phyloP scores from a whole-genome alignment of 2,329 filamentous ascomycete genomes.

The Hymenoscyphus repandus region DNA sequence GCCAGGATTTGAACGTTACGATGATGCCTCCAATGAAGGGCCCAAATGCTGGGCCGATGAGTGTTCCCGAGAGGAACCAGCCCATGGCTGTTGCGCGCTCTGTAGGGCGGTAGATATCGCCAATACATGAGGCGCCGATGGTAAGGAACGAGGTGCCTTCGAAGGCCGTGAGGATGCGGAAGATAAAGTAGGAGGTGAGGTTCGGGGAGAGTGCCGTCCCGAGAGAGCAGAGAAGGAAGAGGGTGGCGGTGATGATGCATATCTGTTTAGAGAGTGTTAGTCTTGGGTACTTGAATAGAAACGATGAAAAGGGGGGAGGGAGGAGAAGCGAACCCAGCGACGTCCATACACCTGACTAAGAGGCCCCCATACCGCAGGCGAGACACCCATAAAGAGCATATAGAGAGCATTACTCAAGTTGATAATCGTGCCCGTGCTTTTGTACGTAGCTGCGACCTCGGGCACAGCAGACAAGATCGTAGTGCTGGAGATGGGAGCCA shows the following conservation, averaged over 20 bases:
- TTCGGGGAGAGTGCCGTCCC: slow-evolving; percentile 69
- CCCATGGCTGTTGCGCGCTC: slow-evolving; percentile 68
- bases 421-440: slow-evolving; percentile 63
- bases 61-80: slow-evolving; percentile 66
- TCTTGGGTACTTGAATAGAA: background rate
- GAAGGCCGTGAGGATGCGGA: slow-evolving; percentile 69
- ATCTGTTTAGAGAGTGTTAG: slow-evolving; percentile 35
- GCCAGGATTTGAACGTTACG: slow-evolving; percentile 68
- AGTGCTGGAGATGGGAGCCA: slow-evolving; percentile 71
- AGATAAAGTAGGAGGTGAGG: slow-evolving; percentile 65
- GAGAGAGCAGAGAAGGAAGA: slow-evolving; percentile 66
- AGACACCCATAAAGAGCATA: slow-evolving; percentile 67
- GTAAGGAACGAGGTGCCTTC: slow-evolving; percentile 71
- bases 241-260: slow-evolving; percentile 51
- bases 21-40: slow-evolving; percentile 68
- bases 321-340: slow-evolving; percentile 41
- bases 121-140: slow-evolving; percentile 65
- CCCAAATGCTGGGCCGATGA: slow-evolving; percentile 67
- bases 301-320: background rate
- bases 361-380: slow-evolving; percentile 67
- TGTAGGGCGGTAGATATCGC: slow-evolving; percentile 60
- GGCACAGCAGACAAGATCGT: slow-evolving; percentile 68
- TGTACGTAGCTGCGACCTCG: slow-evolving; percentile 62
- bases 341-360: slow-evolving; percentile 61
- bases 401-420: slow-evolving; percentile 73